phyloP scores from a whole-genome alignment of 2,329 filamentous ascomycete species.

The Penicillium thymicola region DNA sequence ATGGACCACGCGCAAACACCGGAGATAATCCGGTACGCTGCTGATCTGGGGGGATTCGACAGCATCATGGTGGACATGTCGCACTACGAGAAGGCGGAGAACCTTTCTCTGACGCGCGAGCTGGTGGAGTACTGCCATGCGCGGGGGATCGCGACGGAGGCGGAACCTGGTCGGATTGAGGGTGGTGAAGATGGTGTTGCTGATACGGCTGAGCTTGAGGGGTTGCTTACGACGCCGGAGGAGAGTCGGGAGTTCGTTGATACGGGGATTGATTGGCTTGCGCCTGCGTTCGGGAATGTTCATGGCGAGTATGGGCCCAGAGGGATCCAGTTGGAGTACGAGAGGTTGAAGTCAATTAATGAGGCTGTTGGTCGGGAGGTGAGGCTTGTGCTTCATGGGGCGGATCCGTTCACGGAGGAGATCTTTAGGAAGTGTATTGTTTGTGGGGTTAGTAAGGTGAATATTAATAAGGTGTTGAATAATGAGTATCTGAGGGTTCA shows the following conservation, averaged over 20 bases:
- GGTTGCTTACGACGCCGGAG: slow-evolving; percentile 64
- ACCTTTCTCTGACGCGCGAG: slow-evolving; percentile 61
- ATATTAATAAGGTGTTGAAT: slow-evolving; percentile 60
- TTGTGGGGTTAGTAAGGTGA: slow-evolving; percentile 55
- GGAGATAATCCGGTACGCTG: slow-evolving; percentile 59
- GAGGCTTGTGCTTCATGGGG: slow-evolving; percentile 56
- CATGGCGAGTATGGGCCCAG: slow-evolving; percentile 69
- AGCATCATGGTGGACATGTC: slow-evolving; percentile 77
- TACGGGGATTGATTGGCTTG: slow-evolving; percentile 70
- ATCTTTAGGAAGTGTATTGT: slow-evolving; percentile 55
- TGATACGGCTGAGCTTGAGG: slow-evolving; percentile 62
- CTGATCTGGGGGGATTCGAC: slow-evolving; percentile 63
- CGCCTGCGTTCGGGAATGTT: slow-evolving; percentile 73
- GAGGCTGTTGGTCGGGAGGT: slow-evolving; percentile 50
- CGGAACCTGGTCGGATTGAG: slow-evolving; percentile 68
- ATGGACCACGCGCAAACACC: slow-evolving; percentile 65
- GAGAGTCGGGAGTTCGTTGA: slow-evolving; percentile 68
- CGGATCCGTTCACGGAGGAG: slow-evolving; percentile 55
- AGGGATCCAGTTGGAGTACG: slow-evolving; percentile 62
- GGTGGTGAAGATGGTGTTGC: slow-evolving; percentile 72
- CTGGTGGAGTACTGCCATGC: slow-evolving; percentile 62
- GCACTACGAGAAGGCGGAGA: slow-evolving; percentile 68
- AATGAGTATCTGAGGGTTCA: slow-evolving; percentile 49
- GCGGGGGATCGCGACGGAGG: slow-evolving; percentile 65
- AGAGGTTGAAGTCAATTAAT: slow-evolving; percentile 49